Base-by-base conservation (phyloP, 1,139 yeast species). In the Taphrina communis region DNA sequence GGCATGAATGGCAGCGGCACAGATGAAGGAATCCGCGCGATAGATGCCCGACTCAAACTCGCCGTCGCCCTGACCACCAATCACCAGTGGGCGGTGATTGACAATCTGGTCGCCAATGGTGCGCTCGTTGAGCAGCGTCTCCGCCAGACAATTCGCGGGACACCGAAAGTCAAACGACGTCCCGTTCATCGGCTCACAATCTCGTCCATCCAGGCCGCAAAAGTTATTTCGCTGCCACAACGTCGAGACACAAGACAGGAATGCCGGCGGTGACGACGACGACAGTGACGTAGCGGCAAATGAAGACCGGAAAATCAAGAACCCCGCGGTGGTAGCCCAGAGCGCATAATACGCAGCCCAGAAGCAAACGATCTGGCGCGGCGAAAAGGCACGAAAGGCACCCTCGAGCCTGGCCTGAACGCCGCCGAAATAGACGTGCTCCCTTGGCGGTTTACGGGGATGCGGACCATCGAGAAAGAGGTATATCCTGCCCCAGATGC, bases 1-100 rank as follows among this genome's bases (percentile, higher is more conserved):
- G 1, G 93, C 88, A 77, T 93, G 97, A 2, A 89, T 85, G 0
- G 96, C 98, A 0, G 97, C 88, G 0, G 93, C 95, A 78, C 99
- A 94, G 0, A 94, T 87, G 75, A 82, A 92, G 0, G 97, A 89
- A 77, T 94, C 99, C 0, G 91, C 94, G 71, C 99, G 81, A 75
- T 91, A 94, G n/a, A 52, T 39, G n/a, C 62, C 62, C 14, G 53
- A 44, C 36, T 39, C 36, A 35, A 52, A 17, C 35, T 52, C 59
- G 11, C 46, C 38, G 14, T 50, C 67, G 25, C 80, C 74, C 0
- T 90, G 94, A 14, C 95, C 94, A 1, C 97, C 97, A 53, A 93
- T 84, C 50, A 87, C 85, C 75, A 82, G 90, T 1, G 91, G 89
- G 67, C 87, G 78, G 75, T 93, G 89, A 74, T 90, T 89, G 48